Evolutionary conservation across 257 asterid genomes (phyloP), one percentile per base, ranked within the genome.

Genomic region (Plectranthus barbatus): DNA sequence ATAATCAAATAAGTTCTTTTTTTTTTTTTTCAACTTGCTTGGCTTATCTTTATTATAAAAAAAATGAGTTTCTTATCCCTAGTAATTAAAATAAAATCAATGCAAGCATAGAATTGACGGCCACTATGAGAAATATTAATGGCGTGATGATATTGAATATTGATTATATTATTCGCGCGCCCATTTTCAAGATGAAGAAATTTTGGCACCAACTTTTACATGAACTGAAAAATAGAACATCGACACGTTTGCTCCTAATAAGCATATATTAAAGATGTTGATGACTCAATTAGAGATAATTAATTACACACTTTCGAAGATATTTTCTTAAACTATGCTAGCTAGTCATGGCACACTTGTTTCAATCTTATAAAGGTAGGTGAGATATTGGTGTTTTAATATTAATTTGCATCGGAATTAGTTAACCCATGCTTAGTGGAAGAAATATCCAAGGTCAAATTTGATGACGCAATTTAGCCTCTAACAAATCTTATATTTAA

Each of bases 391-490:
- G 31, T 42, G 1, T 3, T 11, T 5, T 40, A 11, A 9, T 42
- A 13, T 13, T 42, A 42, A 42, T 42, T n/a, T 13, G 48, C 48
- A 42, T 14, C 6, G 36, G 17, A 11, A 42, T n/a, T n/a, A n/a
- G 48, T 42, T 40, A 1, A 4, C 13, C 46, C 44, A 9, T 33
- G 24, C 44, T 14, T 15, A 6, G 26, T 55, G 44, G 13, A 31
- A 14, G 44, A 55, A 55, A 36, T 24, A 41, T 44, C 46, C 64
- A 29, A 11, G 62, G 53, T 68, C 53, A 31, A 34, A 33, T 19
- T 36, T 34, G 51, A 60, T 60, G 62, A 68, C 59, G 63, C 46
- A 73, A 37, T 52, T 52, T 14, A 33, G 44, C 53, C 20, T 42
- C 10, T 26, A 26, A 2, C 31, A 26, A 26, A 26, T 26, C n/a